A percentile compares a stretch with the other conserved stretches of the same genome.
These are phyloP conservation scores for Heterobasidion irregulare DNA, from an alignment of 1,284 basidiomycete species.

Conservation along the genomic window DNA sequence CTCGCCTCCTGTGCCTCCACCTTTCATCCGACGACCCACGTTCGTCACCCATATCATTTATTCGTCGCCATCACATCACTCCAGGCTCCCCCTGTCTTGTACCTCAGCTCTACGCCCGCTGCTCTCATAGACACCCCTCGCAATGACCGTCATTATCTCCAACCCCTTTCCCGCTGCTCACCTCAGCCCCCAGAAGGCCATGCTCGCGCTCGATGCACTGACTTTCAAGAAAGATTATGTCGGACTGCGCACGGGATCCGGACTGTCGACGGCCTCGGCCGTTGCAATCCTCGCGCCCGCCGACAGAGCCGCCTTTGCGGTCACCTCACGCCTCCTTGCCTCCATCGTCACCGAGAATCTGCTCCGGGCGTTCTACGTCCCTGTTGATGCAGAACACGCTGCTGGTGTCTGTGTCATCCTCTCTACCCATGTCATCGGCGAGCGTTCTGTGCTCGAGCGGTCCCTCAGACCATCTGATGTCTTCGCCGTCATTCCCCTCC, in stretches of 20 bases:
- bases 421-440: slow-evolving; percentile 22
- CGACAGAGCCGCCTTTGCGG: slow-evolving; percentile 33
- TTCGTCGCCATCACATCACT: neutral
- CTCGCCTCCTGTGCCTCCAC: neutral
- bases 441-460: slow-evolving; percentile 18
- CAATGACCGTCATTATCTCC: neutral
- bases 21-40: neutral
- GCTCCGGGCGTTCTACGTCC: slow-evolving; percentile 30
- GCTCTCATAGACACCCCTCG: neutral
- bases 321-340: slow-evolving; percentile 35
- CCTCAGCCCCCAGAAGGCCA: neutral
- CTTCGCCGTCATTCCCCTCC: slow-evolving; percentile 30
- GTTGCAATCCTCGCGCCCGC: slow-evolving; percentile 13
- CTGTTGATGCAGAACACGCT: slow-evolving; percentile 16
- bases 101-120: neutral
- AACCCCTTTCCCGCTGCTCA: neutral
- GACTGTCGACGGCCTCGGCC: neutral
- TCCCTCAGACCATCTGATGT: slow-evolving; percentile 24
- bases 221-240: neutral
- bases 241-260: neutral
- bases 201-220: neutral
- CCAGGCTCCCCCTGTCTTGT: neutral
- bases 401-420: slow-evolving; percentile 30
- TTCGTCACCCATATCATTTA: neutral
- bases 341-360: slow-evolving; percentile 38